Conservation (phyloP, 1,284 basidiomycete genomes). For the Papiliotrema flavescens region DNA sequence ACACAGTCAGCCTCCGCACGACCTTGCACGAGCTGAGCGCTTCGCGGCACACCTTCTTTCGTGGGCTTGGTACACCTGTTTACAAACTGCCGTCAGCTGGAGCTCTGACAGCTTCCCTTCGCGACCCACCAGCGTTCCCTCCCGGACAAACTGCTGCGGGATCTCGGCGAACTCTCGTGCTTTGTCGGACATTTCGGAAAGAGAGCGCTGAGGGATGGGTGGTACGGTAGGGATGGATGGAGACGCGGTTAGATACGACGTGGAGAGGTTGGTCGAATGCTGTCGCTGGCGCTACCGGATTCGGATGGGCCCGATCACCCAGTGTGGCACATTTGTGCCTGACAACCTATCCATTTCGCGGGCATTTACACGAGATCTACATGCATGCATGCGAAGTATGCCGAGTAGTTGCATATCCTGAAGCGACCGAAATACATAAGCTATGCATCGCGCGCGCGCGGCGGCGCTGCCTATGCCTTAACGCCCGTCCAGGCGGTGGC, state of each 20-base stretch:
- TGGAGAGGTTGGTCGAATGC: neutral
- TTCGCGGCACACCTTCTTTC: slow-evolving; percentile 70
- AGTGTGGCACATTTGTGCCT: neutral
- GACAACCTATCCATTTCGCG: neutral
- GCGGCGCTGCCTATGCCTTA: slow-evolving; percentile 52
- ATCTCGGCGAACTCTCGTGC: slow-evolving; percentile 86
- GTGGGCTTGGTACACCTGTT: slow-evolving; percentile 97
- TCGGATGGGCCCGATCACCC: neutral
- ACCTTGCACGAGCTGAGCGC: neutral
- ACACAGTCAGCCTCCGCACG: slow-evolving; percentile 7
- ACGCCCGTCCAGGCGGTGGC: slow-evolving; percentile 81
- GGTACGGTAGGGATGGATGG: neutral
- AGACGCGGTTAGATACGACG: neutral
- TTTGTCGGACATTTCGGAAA: slow-evolving; percentile 58
- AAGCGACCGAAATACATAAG: too few species aligned
- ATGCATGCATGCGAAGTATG: too few species aligned
- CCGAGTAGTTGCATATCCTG: too few species aligned
- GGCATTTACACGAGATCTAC: too few species aligned
- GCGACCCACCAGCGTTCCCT: slow-evolving; percentile 78
- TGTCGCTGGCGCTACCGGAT: neutral
- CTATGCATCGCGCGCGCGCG: too few species aligned
- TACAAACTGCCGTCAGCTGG: slow-evolving; percentile 65
- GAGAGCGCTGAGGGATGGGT: neutral
- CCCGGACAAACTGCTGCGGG: slow-evolving; percentile 85
- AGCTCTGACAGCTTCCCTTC: neutral